Conservation (phyloP, 2,329 filamentous ascomycete genomes). For the Botrytis fragariae region DNA sequence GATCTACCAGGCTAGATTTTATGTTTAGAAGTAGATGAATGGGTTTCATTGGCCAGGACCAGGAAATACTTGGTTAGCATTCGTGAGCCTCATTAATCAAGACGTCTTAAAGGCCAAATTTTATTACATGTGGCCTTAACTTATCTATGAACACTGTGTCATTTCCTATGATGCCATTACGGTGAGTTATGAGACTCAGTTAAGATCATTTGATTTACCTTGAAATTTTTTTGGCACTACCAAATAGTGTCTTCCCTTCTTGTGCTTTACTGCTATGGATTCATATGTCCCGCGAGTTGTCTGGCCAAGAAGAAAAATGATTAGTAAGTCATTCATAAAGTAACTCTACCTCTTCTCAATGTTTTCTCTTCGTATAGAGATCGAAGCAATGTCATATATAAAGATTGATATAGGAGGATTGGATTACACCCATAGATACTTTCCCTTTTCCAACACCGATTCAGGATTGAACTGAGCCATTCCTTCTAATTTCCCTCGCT, state of each 20-base stretch:
- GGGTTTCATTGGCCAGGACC: not conserved
- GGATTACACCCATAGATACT: not conserved
- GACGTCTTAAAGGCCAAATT: not conserved
- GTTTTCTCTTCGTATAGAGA: not conserved
- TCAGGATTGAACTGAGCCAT: not conserved
- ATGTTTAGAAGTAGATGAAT: not conserved
- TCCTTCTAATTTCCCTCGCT: not conserved
- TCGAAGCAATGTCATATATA: not conserved
- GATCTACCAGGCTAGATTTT: not conserved
- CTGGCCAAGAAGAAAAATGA: not conserved
- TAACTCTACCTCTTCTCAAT: not conserved
- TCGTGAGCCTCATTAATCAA: not conserved
- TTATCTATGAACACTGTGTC: not conserved
- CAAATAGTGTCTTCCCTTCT: not conserved
- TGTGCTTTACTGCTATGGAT: not conserved
- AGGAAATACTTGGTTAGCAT: not conserved
- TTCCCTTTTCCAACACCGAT: not conserved
- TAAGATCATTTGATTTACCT: not conserved
- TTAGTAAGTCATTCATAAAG: not conserved
- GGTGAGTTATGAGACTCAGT: not conserved
- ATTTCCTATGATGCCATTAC: not conserved
- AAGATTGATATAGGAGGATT: not conserved
- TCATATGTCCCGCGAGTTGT: rapidly evolving
- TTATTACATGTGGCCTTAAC: not conserved
- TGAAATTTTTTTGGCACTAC: not conserved